Conservation (phyloP, 2,329 filamentous ascomycete species). For the Hypoxylon sp. region DNA sequence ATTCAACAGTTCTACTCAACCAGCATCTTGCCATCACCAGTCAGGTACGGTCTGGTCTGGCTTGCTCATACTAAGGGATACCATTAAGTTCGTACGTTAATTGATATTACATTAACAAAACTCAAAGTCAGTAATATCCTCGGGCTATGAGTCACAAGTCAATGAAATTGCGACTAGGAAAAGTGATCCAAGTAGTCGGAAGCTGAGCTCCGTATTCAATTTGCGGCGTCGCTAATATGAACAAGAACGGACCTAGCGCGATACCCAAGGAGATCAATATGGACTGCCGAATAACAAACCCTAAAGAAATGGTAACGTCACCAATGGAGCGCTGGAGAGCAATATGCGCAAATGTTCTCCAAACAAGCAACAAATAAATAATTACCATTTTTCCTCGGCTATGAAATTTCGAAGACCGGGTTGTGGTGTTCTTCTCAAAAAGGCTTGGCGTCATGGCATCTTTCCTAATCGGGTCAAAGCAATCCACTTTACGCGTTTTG, state of each 20-base stretch:
- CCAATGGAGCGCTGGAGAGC: conserved; percentile 16
- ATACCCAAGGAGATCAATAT: conserved; percentile 19
- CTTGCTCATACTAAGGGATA: conserved; percentile 26
- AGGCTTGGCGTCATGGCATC: conserved; percentile 25
- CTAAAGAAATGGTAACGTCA: conserved; percentile 20
- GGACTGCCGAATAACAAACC: conserved; percentile 33
- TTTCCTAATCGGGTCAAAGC: conserved; percentile 23
- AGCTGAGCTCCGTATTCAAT: conserved; percentile 38
- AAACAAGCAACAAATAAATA: conserved; percentile 27
- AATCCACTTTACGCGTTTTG: conserved; percentile 40
- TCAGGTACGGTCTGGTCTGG: conserved; percentile 22
- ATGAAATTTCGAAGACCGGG: conserved; percentile 26
- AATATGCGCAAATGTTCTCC: conserved; percentile 21
- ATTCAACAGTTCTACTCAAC: conserved; percentile 31
- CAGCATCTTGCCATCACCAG: conserved; percentile 20
- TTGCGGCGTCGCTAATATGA: conserved; percentile 29
- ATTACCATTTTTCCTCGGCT: conserved; percentile 27
- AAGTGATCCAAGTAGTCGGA: conserved; percentile 38
- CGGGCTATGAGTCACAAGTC: conserved; percentile 32
- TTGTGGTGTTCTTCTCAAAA: conserved; percentile 24
- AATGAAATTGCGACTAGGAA: conserved; percentile 25
- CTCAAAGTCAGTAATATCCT: conserved; percentile 9
- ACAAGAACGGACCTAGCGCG: conserved; percentile 21
- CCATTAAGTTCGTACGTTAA: conserved; percentile 34
- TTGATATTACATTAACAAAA: conserved; percentile 40